phyloP scores from a whole-genome alignment of 306 rosid species.

The Cucumis melo region DNA sequence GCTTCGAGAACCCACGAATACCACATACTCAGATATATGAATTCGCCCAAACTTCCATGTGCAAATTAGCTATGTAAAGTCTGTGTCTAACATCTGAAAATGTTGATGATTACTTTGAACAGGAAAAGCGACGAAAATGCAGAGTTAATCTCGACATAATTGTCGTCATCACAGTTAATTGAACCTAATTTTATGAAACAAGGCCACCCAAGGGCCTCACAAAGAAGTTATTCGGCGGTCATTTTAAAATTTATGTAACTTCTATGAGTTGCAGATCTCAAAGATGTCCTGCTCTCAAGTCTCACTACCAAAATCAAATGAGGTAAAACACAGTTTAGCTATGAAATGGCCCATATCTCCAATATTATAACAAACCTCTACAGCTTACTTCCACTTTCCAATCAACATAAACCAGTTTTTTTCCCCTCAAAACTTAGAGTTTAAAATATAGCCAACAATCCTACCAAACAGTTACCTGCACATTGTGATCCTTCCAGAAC shows the following conservation, averaged over 20 bases:
- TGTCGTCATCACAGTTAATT: background rate
- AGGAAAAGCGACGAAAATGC: background rate
- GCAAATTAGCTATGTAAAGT: background rate
- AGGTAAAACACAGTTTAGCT: background rate
- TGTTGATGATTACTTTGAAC: background rate
- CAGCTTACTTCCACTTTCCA: background rate
- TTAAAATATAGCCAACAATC: background rate
- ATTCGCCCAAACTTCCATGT: background rate
- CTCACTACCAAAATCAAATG: background rate
- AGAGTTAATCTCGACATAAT: background rate
- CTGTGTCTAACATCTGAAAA: background rate
- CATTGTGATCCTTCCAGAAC: constrained; percentile 95
- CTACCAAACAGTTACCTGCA: constrained; percentile 45
- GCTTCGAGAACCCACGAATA: background rate
- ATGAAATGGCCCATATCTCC: background rate
- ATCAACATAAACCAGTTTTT: background rate
- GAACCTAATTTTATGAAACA: background rate
- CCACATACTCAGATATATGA: background rate
- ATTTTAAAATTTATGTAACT: background rate
- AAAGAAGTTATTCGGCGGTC: background rate
- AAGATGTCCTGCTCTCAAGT: background rate
- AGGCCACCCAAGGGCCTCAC: background rate
- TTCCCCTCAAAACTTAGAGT: background rate
- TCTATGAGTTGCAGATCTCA: background rate
- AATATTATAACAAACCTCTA: background rate